A percentile compares a stretch with the other conserved stretches of the same genome.
Conservation (phyloP, 331 rosid genomes). For the Arachis monticola region DNA sequence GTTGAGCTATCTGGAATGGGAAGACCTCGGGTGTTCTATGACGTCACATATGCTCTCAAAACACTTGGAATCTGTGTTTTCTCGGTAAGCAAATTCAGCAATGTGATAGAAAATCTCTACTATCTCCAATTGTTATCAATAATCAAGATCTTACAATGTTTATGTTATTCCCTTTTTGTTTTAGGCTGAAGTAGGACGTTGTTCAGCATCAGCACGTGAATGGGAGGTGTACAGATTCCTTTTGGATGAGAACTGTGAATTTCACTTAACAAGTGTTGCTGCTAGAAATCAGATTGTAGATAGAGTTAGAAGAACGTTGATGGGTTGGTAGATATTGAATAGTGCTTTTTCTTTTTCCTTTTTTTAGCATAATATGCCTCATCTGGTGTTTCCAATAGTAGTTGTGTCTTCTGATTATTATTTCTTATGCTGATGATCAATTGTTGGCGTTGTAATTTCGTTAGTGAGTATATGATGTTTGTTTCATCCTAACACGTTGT, state of each 20-base stretch:
- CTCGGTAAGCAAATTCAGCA: constrained; percentile 57
- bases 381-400: constrained; percentile 1
- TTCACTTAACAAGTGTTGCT: constrained; percentile 45
- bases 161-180: neutral
- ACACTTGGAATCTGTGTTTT: constrained; percentile 76
- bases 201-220: constrained; percentile 66
- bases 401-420: constrained; percentile 5
- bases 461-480: neutral
- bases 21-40: constrained; percentile 78
- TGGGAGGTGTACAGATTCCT: constrained; percentile 90
- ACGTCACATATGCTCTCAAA: constrained; percentile 75
- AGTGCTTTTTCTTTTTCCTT: neutral
- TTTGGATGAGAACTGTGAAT: constrained; percentile 70
- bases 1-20: constrained; percentile 84
- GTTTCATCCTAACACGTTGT: constrained; percentile 12
- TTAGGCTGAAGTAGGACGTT: constrained; percentile 86
- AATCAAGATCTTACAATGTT: neutral
- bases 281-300: constrained; percentile 75
- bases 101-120: too few species aligned
- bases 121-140: neutral
- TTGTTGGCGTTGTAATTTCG: constrained; percentile 7
- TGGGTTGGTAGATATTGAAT: constrained; percentile 65
- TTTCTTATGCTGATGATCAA: neutral
- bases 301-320: constrained; percentile 74
- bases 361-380: neutral